Evolutionary conservation across 106 monocot species (phyloP).

Genomic region (Dioscorea zingiberensis): DNA sequence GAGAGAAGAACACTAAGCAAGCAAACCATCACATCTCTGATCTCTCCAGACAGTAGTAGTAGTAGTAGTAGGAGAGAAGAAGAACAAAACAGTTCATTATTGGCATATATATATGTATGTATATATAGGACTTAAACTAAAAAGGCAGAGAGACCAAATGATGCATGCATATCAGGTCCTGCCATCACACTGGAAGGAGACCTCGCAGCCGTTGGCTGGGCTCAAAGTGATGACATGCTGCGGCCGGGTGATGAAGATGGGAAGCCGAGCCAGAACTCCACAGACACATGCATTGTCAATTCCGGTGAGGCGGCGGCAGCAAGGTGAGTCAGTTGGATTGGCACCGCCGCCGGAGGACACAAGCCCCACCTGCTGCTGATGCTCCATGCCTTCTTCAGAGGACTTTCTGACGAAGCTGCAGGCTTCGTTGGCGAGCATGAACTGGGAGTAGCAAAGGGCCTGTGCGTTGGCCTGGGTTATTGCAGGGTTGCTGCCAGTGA

Average conservation of each 20-base stretch:
- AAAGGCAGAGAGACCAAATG: too few species aligned
- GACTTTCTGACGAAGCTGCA: constrained; percentile 14
- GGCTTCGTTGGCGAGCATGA: constrained; percentile 24
- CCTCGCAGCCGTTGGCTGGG: constrained; percentile 22
- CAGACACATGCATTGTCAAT: constrained; percentile 37
- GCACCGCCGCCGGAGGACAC: too few species aligned
- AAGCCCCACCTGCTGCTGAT: too few species aligned
- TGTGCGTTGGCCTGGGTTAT: constrained; percentile 13
- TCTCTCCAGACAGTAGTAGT: too few species aligned
- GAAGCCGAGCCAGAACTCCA: constrained; percentile 14
- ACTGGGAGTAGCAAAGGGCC: constrained; percentile 24
- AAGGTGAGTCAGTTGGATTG: constrained; percentile 17
- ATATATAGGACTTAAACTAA: too few species aligned
- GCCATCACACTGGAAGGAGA: constrained; percentile 10
- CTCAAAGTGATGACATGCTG: constrained; percentile 19
- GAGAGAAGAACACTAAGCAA: too few species aligned
- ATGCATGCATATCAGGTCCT: neutral
- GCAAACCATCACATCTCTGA: too few species aligned
- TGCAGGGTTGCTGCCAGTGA: too few species aligned
- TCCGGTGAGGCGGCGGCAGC: constrained; percentile 23
- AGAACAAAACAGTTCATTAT: too few species aligned
- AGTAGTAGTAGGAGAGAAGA: too few species aligned
- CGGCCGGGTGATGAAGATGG: constrained; percentile 23
- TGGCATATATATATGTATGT: too few species aligned
- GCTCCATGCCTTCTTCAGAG: too few species aligned